These are phyloP conservation scores for Fusarium succisae DNA, from an alignment of 2,329 filamentous ascomycete species.

Conservation along the genomic window DNA sequence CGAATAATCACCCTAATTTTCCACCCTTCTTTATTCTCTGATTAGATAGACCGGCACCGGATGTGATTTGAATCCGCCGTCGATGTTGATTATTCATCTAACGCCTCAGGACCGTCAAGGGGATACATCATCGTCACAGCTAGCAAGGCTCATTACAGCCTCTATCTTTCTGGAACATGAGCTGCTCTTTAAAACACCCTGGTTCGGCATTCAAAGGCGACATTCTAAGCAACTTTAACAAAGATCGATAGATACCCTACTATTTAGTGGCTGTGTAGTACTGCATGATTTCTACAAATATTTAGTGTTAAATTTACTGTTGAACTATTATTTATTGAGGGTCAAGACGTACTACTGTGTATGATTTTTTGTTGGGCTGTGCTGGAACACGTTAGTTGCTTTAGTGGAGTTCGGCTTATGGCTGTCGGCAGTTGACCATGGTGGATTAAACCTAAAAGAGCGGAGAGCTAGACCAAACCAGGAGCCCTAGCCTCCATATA, in stretches of 20 bases:
- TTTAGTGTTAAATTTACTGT: not conserved
- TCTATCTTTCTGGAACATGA: not conserved
- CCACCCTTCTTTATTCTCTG: too few relatives aligned
- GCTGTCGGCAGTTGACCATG: not conserved
- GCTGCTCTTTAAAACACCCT: not conserved
- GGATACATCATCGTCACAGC: not conserved
- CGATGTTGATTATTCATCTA: too few relatives aligned
- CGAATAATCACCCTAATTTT: too few relatives aligned
- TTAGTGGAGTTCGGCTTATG: too few relatives aligned
- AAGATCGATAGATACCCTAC: rapidly evolving
- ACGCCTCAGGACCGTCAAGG: too few relatives aligned
- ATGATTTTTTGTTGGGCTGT: too few relatives aligned
- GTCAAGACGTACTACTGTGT: too few relatives aligned
- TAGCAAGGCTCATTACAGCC: not conserved
- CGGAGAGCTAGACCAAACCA: too few relatives aligned
- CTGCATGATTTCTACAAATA: rapidly evolving
- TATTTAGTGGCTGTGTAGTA: rapidly evolving
- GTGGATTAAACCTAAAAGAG: not conserved
- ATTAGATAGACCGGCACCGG: too few relatives aligned
- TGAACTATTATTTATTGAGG: not conserved
- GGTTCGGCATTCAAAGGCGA: rapidly evolving
- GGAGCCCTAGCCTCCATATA: too few relatives aligned
- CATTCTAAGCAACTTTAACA: not conserved
- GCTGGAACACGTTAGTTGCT: not conserved
- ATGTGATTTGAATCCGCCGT: too few relatives aligned